Percentiles rank a stretch among this genome's conserved stretches.
These are phyloP conservation scores for Cutaneotrichosporon cavernicola DNA, from an alignment of 1,284 basidiomycete species.

Conservation along the genomic window DNA sequence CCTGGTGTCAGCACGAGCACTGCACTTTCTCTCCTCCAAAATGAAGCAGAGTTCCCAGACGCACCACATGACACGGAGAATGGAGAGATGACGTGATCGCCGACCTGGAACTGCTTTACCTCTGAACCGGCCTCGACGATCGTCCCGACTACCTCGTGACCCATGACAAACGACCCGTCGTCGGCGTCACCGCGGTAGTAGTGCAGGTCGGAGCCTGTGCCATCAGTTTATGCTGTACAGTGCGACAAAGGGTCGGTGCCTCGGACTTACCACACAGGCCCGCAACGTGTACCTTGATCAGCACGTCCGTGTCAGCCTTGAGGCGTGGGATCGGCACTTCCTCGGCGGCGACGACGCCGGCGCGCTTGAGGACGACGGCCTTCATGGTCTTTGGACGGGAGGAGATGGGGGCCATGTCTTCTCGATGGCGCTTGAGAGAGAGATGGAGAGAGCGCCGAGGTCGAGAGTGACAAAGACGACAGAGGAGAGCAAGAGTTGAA, in stretches of 20 bases:
- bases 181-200: conserved; percentile 65
- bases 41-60: conserved; percentile 37
- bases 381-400: conserved; percentile 34
- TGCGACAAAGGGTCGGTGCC: neutral
- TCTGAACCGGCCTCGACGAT: conserved; percentile 69
- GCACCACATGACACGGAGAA: conserved; percentile 81
- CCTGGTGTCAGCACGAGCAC: conserved; percentile 27
- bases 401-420: neutral
- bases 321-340: conserved; percentile 37
- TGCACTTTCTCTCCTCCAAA: neutral
- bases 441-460: neutral
- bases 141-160: conserved; percentile 81
- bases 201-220: conserved; percentile 73
- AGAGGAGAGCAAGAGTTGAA: neutral
- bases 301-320: conserved; percentile 36
- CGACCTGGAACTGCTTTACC: conserved; percentile 66
- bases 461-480: neutral
- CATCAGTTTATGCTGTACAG: neutral
- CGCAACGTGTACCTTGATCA: conserved; percentile 42
- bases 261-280: conserved; percentile 44
- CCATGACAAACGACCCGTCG: conserved; percentile 51
- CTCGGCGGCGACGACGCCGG: conserved; percentile 36
- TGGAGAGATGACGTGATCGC: conserved; percentile 81
- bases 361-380: conserved; percentile 39
- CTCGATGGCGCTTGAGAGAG: neutral